Conservation (phyloP, 768 basidiomycete species). For the Boletellus ananiceps region DNA sequence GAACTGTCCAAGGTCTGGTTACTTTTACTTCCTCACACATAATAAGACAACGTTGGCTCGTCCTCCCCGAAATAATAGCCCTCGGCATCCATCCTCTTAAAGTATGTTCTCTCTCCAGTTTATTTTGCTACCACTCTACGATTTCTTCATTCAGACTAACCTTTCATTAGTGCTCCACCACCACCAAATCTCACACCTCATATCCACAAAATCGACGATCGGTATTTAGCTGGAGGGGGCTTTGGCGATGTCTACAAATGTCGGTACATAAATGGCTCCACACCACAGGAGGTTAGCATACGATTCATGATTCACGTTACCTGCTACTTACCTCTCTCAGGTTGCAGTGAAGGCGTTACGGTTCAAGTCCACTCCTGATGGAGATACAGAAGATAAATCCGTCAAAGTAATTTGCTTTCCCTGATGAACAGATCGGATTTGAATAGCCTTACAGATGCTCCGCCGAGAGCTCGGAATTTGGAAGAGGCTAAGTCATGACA, state of each 20-base stretch:
- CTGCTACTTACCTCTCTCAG: background rate
- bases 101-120: no score
- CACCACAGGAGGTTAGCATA: background rate
- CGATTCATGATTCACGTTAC: background rate
- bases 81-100: no score
- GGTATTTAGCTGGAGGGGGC: background rate
- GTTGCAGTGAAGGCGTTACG: slow-evolving; percentile 8
- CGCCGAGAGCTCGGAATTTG: slow-evolving; percentile 9
- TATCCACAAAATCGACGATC: background rate
- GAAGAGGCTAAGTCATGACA: slow-evolving; percentile 1
- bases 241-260: slow-evolving; percentile 8
- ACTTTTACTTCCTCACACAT: no score
- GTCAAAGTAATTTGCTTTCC: background rate
- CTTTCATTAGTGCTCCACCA: no score
- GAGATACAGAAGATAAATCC: background rate
- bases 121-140: no score
- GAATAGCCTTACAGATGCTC: background rate
- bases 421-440: no score
- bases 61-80: no score
- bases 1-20: no score
- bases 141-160: no score
- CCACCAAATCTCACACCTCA: slow-evolving; percentile 1
- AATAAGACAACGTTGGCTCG: no score
- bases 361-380: background rate
- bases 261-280: background rate